A percentile compares a stretch with the other conserved stretches of the same genome.
These are phyloP conservation scores for Eustoma russellianum DNA, from an alignment of 257 asterid genomes.

Conservation along the genomic window DNA sequence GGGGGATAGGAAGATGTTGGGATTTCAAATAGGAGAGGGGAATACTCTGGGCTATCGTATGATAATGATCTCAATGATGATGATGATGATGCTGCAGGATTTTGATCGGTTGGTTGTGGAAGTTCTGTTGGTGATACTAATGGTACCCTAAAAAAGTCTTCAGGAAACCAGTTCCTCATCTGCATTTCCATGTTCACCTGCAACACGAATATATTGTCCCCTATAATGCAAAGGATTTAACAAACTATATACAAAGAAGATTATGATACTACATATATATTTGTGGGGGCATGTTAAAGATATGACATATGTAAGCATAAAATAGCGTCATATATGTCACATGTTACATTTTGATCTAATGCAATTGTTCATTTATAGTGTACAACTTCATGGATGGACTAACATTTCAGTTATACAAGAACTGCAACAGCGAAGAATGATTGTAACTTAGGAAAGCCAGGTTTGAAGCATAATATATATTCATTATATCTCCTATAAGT, in stretches of 20 bases:
- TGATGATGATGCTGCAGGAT: constrained; percentile 51
- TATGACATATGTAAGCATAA: no score
- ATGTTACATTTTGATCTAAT: no score
- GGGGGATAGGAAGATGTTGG: constrained; percentile 16
- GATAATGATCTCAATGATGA: constrained; percentile 61
- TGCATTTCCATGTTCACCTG: constrained; percentile 51
- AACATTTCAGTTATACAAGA: neutral
- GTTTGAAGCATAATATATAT: no score
- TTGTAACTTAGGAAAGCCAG: no score
- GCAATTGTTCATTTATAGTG: neutral
- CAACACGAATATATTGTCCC: neutral
- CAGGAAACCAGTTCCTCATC: constrained; percentile 35
- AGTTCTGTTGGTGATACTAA: constrained; percentile 13
- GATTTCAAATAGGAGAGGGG: constrained; percentile 31
- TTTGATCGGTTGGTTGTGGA: constrained; percentile 20
- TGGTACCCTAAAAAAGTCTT: constrained; percentile 10
- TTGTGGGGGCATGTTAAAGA: no score
- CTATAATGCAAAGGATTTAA: no score
- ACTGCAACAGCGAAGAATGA: no score
- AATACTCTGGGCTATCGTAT: constrained; percentile 46
- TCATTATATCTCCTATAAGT: neutral
- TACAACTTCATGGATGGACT: neutral
- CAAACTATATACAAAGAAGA: no score
- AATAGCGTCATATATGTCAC: no score
- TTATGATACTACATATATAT: no score